Conservation (phyloP, 495 filamentous ascomycete species). For the Xylaria longipes region DNA sequence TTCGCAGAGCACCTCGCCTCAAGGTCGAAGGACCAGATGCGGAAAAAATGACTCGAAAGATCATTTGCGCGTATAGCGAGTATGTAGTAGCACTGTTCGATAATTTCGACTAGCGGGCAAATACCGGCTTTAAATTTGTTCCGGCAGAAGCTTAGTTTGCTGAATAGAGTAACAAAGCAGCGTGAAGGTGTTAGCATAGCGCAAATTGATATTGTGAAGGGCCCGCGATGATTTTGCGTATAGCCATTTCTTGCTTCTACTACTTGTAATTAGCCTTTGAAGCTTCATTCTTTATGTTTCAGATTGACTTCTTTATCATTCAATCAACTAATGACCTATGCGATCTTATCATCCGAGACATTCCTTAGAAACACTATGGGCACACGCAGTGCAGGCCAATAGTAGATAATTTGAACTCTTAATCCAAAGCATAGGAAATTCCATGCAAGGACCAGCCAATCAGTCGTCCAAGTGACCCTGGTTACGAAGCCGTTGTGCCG, state of each 20-base stretch:
- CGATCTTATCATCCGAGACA: background rate
- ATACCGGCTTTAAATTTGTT: background rate
- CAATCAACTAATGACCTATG: background rate
- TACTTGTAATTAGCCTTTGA: background rate
- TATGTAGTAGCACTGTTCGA: conserved; percentile 16
- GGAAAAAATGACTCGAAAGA: background rate
- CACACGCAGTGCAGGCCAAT: background rate
- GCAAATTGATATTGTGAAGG: background rate
- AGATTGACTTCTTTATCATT: background rate
- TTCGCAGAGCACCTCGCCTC: conserved; percentile 13
- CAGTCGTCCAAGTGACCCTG: background rate
- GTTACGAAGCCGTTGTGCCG: background rate
- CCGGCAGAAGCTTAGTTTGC: background rate
- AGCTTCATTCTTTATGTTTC: background rate
- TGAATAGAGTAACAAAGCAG: background rate
- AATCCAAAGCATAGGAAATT: background rate
- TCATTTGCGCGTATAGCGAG: conserved; percentile 14
- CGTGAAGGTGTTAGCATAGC: background rate
- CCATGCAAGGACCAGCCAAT: background rate
- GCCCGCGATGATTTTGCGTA: background rate
- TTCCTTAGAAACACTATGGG: background rate
- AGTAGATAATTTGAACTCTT: background rate
- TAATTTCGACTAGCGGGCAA: conserved; percentile 12
- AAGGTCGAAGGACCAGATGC: conserved; percentile 2
- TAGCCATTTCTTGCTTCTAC: background rate